Conservation (phyloP, 192 early-diverging fungal genomes). For the Umbelopsis ramanniana region DNA sequence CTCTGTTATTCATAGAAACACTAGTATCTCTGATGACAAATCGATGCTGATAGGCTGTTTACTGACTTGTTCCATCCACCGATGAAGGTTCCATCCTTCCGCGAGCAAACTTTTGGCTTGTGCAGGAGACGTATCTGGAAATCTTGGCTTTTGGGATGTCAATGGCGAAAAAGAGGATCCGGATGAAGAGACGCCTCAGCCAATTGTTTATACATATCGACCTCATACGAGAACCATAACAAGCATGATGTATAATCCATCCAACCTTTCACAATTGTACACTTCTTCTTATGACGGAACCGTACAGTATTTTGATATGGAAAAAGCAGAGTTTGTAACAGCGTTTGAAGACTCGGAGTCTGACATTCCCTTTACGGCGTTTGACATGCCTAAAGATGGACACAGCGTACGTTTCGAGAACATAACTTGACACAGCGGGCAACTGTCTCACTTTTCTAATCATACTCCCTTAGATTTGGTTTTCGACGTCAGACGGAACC, state of each 20-base stretch:
- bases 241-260: conserved; percentile 51
- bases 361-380: conserved; percentile 46
- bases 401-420: conserved; percentile 4
- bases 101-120: conserved; percentile 54
- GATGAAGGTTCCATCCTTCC: conserved; percentile 56
- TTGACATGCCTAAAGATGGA: conserved; percentile 46
- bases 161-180: conserved; percentile 44
- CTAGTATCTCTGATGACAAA: no score
- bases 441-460: not conserved
- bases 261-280: conserved; percentile 50
- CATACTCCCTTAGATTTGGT: conserved; percentile 40
- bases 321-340: conserved; percentile 52
- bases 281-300: conserved; percentile 65
- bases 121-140: conserved; percentile 53
- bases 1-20: not conserved
- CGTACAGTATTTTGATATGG: conserved; percentile 63
- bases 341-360: conserved; percentile 51
- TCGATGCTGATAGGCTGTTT: not conserved
- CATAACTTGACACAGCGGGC: not conserved
- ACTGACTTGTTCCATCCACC: no score
- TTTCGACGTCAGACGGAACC: conserved; percentile 57
- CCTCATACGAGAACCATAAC: conserved; percentile 56
- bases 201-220: conserved; percentile 54
- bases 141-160: conserved; percentile 65
- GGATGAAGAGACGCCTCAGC: conserved; percentile 48